Percentiles rank a stretch among this genome's conserved stretches.
phyloP scores from a whole-genome alignment of 352 stramenopile species.

The Thalassiosira hispida region DNA sequence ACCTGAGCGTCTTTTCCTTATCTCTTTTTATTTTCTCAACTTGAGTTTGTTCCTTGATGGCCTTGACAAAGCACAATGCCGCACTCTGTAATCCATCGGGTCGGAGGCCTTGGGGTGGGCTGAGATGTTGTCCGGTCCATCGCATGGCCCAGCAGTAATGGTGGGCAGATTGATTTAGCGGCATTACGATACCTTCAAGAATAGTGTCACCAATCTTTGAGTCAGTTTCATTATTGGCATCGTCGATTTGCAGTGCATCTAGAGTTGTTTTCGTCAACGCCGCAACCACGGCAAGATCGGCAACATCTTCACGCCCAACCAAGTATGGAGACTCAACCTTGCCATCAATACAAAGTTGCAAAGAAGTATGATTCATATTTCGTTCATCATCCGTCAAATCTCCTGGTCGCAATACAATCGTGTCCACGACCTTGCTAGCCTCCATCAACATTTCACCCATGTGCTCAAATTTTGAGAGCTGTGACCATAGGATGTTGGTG shows the following conservation, averaged over 20 bases:
- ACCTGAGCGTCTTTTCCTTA: constrained; percentile 27
- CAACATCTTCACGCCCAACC: constrained; percentile 72
- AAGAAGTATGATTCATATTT: constrained; percentile 66
- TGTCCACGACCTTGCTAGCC: constrained; percentile 65
- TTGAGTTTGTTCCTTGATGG: constrained; percentile 31
- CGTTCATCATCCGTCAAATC: constrained; percentile 71
- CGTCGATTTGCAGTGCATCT: not conserved
- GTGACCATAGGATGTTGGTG: constrained; percentile 65
- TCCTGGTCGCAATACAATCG: constrained; percentile 69
- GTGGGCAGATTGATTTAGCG: constrained; percentile 19
- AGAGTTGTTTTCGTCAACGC: constrained; percentile 40
- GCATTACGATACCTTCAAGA: not conserved
- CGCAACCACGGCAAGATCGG: constrained; percentile 60
- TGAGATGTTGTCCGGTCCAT: constrained; percentile 45
- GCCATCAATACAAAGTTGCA: constrained; percentile 64
- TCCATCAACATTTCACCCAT: constrained; percentile 70
- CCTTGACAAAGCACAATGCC: constrained; percentile 46
- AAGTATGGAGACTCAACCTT: constrained; percentile 51
- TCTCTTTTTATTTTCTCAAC: constrained; percentile 2
- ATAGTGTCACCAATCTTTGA: constrained; percentile 1
- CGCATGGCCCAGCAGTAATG: constrained; percentile 53
- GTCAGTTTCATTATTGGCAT: not conserved
- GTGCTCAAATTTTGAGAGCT: constrained; percentile 69
- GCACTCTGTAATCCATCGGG: constrained; percentile 32
- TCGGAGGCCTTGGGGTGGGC: constrained; percentile 33